Evolutionary conservation across 1,284 basidiomycete species (phyloP), one percentile per base, ranked within the genome.

Genomic region (Heterobasidion parviporum): DNA sequence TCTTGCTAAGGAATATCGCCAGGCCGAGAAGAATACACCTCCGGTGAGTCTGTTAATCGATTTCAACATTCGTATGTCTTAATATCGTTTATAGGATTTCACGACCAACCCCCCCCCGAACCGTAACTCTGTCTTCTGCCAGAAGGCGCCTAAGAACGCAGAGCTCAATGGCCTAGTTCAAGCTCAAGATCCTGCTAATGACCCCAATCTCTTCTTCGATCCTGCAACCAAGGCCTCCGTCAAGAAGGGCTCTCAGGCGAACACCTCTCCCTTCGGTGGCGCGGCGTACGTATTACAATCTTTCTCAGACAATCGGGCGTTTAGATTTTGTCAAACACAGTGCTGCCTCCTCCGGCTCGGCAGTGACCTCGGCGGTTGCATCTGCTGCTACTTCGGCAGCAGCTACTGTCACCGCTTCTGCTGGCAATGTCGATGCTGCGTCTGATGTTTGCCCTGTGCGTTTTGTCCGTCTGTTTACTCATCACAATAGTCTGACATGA

Each of bases 11-110:
- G 74, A 79, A 61, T 82, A 82, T 65, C 77, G 81, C 52, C 78
- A 82, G 62, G 73, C 68, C 0, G 81, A 83, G 72, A 83, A 83
- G 73, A 84, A 83, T 67, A 82, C 81, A 1, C 79, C 80, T 64
- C 81, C 80, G 33, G 78, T 79, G 61, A 51, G 72, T 66, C 48
- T 52, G 56, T 35, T 46, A 3, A 9, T 43, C 38, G 33, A 10
- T 54, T 46, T 38, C 14, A 12, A 18, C 3, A 15, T 15, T 33
- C 38, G 33, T n/a, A 43, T 9, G 15, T 10, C 3, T 34, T 14
- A 16, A 10, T 48, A 54, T 12, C 38, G 18, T 49, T 34, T 26
- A 3, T 53, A 80, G 78, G 81, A 83, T 62, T 82, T 81, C 65
- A 71, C 72, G 10, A 76, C 73, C 1, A 77, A 79, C 59, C 80